Percentiles rank a stretch among this genome's conserved stretches.
phyloP scores from a whole-genome alignment of 768 basidiomycete species.

The Mycena vulgaris region DNA sequence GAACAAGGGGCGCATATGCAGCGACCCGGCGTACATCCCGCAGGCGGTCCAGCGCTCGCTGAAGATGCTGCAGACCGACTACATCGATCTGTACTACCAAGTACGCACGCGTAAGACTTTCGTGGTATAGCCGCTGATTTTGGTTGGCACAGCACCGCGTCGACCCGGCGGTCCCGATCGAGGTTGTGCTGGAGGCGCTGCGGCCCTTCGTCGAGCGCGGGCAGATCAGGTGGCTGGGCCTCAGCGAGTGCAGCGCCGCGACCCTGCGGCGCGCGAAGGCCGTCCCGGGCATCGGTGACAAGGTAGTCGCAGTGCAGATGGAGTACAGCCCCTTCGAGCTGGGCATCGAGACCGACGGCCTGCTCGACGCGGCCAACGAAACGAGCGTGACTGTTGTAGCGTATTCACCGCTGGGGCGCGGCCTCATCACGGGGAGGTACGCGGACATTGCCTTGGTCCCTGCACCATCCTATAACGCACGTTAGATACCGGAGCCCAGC shows the following conservation, averaged over 20 bases:
- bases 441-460: background rate
- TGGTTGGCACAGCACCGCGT: conserved; percentile 33
- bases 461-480: background rate
- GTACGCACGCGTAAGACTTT: background rate
- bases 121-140: background rate
- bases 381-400: conserved; percentile 49
- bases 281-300: conserved; percentile 42
- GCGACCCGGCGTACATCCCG: conserved; percentile 51
- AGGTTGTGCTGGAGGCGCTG: conserved; percentile 42
- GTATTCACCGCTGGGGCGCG: conserved; percentile 52
- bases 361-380: conserved; percentile 44
- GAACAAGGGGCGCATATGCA: conserved; percentile 43
- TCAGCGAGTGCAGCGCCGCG: conserved; percentile 47
- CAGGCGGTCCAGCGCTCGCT: conserved; percentile 50
- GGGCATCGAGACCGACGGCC: conserved; percentile 36
- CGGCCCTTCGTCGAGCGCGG: conserved; percentile 43
- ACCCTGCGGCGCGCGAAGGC: conserved; percentile 48
- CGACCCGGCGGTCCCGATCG: conserved; percentile 40
- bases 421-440: conserved; percentile 49
- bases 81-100: conserved; percentile 53
- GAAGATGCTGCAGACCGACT: conserved; percentile 44
- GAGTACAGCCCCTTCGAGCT: conserved; percentile 46
- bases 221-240: conserved; percentile 50
- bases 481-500: conserved; percentile 34
- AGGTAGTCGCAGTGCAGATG: conserved; percentile 44